phyloP scores from a whole-genome alignment of 495 filamentous ascomycete species.

The Aspergillus ostianus region DNA sequence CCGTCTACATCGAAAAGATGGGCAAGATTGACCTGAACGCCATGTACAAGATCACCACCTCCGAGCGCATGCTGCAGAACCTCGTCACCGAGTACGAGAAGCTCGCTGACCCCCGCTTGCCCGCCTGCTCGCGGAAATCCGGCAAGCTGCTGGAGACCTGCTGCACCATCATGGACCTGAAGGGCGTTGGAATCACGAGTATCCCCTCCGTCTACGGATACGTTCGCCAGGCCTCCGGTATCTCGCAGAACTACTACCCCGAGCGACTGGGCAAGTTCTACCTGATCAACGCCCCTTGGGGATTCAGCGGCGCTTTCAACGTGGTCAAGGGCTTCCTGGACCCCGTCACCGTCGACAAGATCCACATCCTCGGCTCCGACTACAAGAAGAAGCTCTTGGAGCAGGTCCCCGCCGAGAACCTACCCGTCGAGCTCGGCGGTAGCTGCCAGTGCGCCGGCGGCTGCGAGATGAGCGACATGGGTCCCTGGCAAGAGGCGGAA shows the following conservation, averaged over 20 bases:
- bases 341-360: slow-evolving; percentile 94
- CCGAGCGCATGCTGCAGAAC: slow-evolving; percentile 92
- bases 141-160: slow-evolving; percentile 91
- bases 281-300: slow-evolving; percentile 97
- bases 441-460: slow-evolving; percentile 78
- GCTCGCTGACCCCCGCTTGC: slow-evolving; percentile 84
- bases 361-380: slow-evolving; percentile 77
- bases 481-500: slow-evolving; percentile 85
- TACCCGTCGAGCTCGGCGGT: slow-evolving; percentile 85
- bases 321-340: slow-evolving; percentile 90
- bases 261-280: slow-evolving; percentile 88
- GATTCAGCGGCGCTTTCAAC: slow-evolving; percentile 78
- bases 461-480: slow-evolving; percentile 82
- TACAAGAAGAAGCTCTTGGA: slow-evolving; percentile 81
- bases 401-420: slow-evolving; percentile 88
- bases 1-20: slow-evolving; percentile 94
- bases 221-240: slow-evolving; percentile 71
- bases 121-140: slow-evolving; percentile 91
- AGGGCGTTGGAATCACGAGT: slow-evolving; percentile 83
- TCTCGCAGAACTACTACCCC: slow-evolving; percentile 98
- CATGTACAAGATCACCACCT: slow-evolving; percentile 91
- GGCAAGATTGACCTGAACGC: slow-evolving; percentile 87
- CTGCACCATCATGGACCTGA: slow-evolving; percentile 95
- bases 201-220: slow-evolving; percentile 82
- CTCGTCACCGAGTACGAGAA: slow-evolving; percentile 97